These are phyloP conservation scores for Tulasnella sp. DNA, from an alignment of 768 basidiomycete genomes.

Conservation along the genomic window DNA sequence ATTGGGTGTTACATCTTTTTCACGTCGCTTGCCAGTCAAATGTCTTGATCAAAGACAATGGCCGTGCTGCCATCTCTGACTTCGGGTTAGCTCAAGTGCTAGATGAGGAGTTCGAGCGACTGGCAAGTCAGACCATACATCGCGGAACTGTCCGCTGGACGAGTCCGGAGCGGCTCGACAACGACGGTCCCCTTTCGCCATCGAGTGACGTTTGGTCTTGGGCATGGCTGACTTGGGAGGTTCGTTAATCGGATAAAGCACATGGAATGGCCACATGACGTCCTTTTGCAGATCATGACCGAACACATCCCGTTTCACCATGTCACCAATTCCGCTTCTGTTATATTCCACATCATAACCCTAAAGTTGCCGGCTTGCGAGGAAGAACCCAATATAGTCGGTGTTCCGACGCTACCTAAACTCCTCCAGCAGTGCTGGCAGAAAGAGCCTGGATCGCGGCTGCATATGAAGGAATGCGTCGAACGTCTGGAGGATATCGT, in stretches of 20 bases:
- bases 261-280: background rate
- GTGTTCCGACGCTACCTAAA: background rate
- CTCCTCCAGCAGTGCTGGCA: background rate
- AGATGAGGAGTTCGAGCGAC: background rate
- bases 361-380: background rate
- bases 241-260: background rate
- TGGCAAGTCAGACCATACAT: background rate
- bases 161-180: background rate
- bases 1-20: too few relatives aligned
- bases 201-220: background rate
- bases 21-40: too few relatives aligned
- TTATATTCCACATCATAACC: background rate
- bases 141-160: background rate
- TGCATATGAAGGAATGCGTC: background rate
- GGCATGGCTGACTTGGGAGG: background rate
- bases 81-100: background rate
- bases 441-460: background rate
- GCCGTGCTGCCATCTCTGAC: background rate
- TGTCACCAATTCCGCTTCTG: background rate
- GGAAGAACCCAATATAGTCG: background rate
- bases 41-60: background rate
- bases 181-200: background rate
- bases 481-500: background rate
- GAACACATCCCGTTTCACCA: background rate
- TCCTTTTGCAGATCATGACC: background rate